These are phyloP conservation scores for Aspergillus bridgeri DNA, from an alignment of 495 filamentous ascomycete genomes.

Conservation along the genomic window DNA sequence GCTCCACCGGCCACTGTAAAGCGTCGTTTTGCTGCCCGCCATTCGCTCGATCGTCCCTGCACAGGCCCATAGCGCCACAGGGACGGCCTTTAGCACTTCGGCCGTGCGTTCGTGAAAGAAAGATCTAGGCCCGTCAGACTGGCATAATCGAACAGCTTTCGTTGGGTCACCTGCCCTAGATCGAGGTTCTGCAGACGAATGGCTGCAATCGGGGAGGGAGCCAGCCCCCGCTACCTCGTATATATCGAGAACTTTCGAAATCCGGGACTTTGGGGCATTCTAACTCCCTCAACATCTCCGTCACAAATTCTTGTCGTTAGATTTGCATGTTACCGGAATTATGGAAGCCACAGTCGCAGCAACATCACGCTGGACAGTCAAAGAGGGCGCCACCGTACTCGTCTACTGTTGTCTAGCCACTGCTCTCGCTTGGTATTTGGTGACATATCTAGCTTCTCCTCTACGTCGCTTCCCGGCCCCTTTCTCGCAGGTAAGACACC, in stretches of 20 bases:
- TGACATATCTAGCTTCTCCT: constrained; percentile 24
- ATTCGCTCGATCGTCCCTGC: not conserved
- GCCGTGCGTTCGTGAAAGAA: not conserved
- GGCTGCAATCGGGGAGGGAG: no score
- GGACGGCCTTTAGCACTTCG: not conserved
- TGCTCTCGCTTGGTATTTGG: constrained; percentile 16
- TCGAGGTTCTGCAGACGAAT: no score
- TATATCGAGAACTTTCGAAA: no score
- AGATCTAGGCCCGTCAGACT: not conserved
- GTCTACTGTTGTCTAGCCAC: not conserved
- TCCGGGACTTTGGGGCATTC: no score
- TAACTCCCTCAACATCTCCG: not conserved
- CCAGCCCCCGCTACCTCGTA: no score
- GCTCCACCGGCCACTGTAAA: no score
- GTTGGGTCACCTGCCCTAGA: no score
- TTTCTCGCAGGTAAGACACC: constrained; percentile 27
- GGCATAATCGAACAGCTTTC: no score
- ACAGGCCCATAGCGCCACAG: not conserved
- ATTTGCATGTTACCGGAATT: not conserved
- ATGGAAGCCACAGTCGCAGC: not conserved
- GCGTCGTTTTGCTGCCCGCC: not conserved
- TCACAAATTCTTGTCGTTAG: not conserved
- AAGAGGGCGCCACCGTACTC: constrained; percentile 1
- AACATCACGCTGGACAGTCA: not conserved
- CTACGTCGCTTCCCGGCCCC: constrained; percentile 31